Evolutionary conservation across 371 early-diverging fungal species (phyloP), one percentile per base, ranked within the genome.

Genomic region (Syncephalastrum racemosum): DNA sequence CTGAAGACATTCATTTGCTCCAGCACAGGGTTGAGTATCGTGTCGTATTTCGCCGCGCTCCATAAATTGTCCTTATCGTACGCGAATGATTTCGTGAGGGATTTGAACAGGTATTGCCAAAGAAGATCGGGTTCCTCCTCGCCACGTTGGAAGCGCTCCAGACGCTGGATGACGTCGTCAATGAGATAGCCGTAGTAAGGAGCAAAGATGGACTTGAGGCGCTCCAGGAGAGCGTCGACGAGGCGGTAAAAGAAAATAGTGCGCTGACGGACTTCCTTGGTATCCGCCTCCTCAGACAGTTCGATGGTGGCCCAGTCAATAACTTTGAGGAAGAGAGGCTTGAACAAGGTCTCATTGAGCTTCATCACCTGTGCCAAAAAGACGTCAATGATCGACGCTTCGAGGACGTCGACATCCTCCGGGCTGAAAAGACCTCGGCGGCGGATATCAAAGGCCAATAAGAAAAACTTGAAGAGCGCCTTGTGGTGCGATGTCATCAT

Each of bases 311-410:
- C 92, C 98, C 98, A 97, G 46, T 94, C 93, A 42, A 92, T 79
- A 18, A 92, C 66, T 75, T 90, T 90, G 61, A 93, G 80, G 82
- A 90, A 96, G 66, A 97, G 62, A 6, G 96, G 96, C 64, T 90
- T 91, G 91, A 98, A 98, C 54, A 90, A 71, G 3, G 86, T 87
- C 68, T 97, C 98, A 73, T 94, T 96, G 63, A 96, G 73, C 78
- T 91, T 92, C 84, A 95, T 83, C 7, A 93, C 89, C 52, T 94
- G 61, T 50, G 85, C 81, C 71, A 92, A 67, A 64, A 96, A 92
- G 8, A 92, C 83, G 10, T 75, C 66, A 27, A 95, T 81, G 27
- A 88, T 72, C 1, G 83, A 60, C 19, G 74, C 69, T 71, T 96
- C 96, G 14, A 92, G 71, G 5, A 63, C 73, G 36, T 78, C 80